Conservation (phyloP, 352 stramenopile genomes). For the Phytopythium chamaehyphon region DNA sequence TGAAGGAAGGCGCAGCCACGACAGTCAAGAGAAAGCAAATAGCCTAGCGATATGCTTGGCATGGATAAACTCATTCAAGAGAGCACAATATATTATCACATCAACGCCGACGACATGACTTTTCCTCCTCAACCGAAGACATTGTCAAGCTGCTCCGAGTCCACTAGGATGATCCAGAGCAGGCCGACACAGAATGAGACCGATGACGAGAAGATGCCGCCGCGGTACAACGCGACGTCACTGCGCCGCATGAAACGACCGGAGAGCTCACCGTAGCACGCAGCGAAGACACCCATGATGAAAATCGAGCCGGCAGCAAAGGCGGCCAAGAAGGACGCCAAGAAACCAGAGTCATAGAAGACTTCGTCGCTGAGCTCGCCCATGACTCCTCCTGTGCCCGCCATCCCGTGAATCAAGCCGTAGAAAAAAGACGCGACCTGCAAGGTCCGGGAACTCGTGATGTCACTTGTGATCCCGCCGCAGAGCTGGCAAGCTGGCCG, state of each 20-base stretch:
- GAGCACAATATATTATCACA: not conserved
- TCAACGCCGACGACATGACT: not conserved
- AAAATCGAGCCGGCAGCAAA: slow-evolving; percentile 86
- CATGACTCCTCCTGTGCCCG: slow-evolving; percentile 47
- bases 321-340: slow-evolving; percentile 68
- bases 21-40: too few relatives aligned
- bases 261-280: slow-evolving; percentile 72
- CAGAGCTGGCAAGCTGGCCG: slow-evolving; percentile 79
- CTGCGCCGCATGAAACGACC: slow-evolving; percentile 19
- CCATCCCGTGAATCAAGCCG: slow-evolving; percentile 77
- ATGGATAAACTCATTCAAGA: too few relatives aligned
- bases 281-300: slow-evolving; percentile 86
- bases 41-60: too few relatives aligned
- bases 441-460: slow-evolving; percentile 38
- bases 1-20: too few relatives aligned
- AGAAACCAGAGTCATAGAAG: slow-evolving; percentile 37
- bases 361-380: slow-evolving; percentile 74
- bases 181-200: slow-evolving; percentile 68
- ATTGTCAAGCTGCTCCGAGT: slow-evolving; percentile 50
- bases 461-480: slow-evolving; percentile 41
- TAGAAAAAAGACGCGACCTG: slow-evolving; percentile 52
- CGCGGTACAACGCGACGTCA: slow-evolving; percentile 27
- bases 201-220: slow-evolving; percentile 45
- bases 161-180: slow-evolving; percentile 65
- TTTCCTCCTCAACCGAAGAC: slow-evolving; percentile 33